Base-by-base conservation (phyloP, 768 basidiomycete species). In the Tulasnella sp. region DNA sequence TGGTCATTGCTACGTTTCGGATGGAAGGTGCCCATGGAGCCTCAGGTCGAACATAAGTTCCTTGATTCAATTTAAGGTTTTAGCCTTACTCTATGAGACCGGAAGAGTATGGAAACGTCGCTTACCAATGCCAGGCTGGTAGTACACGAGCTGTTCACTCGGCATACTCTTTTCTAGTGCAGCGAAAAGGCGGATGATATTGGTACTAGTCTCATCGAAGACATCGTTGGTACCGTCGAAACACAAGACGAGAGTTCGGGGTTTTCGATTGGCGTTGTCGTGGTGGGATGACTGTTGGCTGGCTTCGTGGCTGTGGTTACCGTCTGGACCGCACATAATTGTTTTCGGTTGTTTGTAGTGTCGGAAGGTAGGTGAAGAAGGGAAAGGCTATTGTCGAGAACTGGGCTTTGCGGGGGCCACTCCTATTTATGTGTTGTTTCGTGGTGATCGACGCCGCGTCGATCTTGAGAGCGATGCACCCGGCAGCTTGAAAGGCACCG, bases 151-250 rank as follows among this genome's bases (percentile, higher is more conserved):
- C 20, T 46, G 61, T 29, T 42, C 37, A 20, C 7, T 20, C 11
- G 39, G 37, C 13, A 15, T 39, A 29, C 35, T 89, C 82, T 77
- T 92, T 84, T 88, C 87, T 44, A 94, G 86, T 39, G 94, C 84
- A 5, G 87, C 85, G 83, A 91, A 92, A 61, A 95, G 86, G 81
- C 89, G 90, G 74, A 91, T 90, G 48, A 92, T 87, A 78, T 93
- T 93, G 20, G 92, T 90, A 81, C 91, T 70, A 44, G 35, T 55
- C 5, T 77, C 69, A 7, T 70, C 57, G 61, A 70, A 77, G 23
- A 23, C n/a, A 67, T 80, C 67, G 40, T 48, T 82, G 4, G 92
- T 92, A 18, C 92, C 92, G 80, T 93, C 92, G 81, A 93, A 93
- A 83, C 90, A 91, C 32, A 93, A 84, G 39, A 92, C 85, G 39